Evolutionary conservation across 805 yeast species (phyloP), one percentile per base, ranked within the genome.

Genomic region (Candida easanensis): DNA sequence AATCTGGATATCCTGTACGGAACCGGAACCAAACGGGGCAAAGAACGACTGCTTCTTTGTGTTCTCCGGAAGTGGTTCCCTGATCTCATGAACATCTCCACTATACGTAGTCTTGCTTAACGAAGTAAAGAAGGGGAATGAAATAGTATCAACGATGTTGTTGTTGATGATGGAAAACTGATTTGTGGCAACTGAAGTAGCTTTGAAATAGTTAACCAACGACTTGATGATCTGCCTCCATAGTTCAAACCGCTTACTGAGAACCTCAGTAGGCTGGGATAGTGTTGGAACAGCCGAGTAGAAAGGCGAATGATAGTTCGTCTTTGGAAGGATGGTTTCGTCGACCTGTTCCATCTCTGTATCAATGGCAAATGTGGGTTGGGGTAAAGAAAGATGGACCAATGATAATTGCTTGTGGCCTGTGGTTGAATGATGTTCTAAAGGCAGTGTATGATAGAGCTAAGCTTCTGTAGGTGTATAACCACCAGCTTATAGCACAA

Each of bases 181-280:
- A 62, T 89, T 96, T 58, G 88, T 90, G 36, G 87, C 89, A 7
- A 84, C 77, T 4, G 88, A 86, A 18, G 79, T 80, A 53, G 88
- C 93, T 50, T 77, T 79, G 52, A 89, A 74, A 62, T 91, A 91
- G 34, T 72, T 76, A 19, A 87, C 75, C 41, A 91, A 66, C 33
- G 91, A 84, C 53, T 82, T 81, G 47, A 89, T 80, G 41, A 90
- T 78, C 40, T 77, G 76, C 45, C 97, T 71, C 96, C 97, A 91
- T 2, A 91, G 82, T 44, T 82, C 77, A 62, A 90, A 90, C 49
- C 98, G 69, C 34, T 78, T 75, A 4, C 95, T 89, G 46, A 91
- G 67, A 5, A 85, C 76, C 46, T 90, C 97, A 1, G 97, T 89
- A 11, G 97, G 98, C 48, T 78, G 77, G 1, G 85, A 79, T 31